Evolutionary conservation across 2,329 filamentous ascomycete species (phyloP).

Genomic region (Trichoderma sp.): DNA sequence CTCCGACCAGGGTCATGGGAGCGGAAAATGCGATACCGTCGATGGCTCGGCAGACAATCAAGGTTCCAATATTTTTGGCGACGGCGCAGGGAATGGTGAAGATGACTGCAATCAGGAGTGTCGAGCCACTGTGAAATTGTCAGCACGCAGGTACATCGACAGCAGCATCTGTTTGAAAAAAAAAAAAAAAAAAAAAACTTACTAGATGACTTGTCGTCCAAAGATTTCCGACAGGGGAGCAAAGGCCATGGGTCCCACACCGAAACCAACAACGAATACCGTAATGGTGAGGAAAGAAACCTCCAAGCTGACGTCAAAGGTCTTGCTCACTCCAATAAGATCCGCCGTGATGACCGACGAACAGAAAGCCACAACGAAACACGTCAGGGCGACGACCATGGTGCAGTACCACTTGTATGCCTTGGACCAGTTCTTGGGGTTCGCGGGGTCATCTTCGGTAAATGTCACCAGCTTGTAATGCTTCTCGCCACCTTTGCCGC

Average conservation of each 20-base stretch:
- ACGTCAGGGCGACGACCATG: constrained; percentile 77
- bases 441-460: constrained; percentile 68
- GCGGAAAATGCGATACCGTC: constrained; percentile 84
- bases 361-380: constrained; percentile 71
- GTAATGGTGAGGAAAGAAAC: constrained; percentile 72
- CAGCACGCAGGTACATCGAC: constrained; percentile 17
- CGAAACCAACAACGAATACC: constrained; percentile 80
- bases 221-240: constrained; percentile 76
- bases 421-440: constrained; percentile 86
- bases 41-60: constrained; percentile 74
- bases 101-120: constrained; percentile 68
- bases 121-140: constrained; percentile 49
- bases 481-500: constrained; percentile 29
- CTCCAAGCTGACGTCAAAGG: constrained; percentile 70
- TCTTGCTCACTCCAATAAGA: constrained; percentile 61
- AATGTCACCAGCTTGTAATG: constrained; percentile 64
- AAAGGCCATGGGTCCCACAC: constrained; percentile 77
- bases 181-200: no score
- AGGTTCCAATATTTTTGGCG: constrained; percentile 71
- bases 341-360: constrained; percentile 80
- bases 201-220: constrained; percentile 72
- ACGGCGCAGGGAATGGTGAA: constrained; percentile 82
- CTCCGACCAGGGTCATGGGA: constrained; percentile 83
- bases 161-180: neutral
- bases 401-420: constrained; percentile 80